Evolutionary conservation across 305 asterid species (phyloP), one percentile per base, ranked within the genome.

Genomic region (Solanum hybrid): DNA sequence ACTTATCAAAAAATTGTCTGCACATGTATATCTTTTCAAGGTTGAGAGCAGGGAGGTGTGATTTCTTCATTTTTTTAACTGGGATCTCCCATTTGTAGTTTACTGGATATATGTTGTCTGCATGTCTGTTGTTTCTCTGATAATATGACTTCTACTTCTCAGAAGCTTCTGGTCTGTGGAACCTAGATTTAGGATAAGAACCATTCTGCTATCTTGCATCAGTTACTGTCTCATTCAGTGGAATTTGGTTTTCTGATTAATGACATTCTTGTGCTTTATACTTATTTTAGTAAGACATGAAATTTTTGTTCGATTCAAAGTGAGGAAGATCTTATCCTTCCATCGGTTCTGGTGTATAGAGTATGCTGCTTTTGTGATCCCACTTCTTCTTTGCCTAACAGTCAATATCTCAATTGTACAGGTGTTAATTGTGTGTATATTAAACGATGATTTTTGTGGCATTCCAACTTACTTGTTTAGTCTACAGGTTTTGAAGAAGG

Each of bases 401-500:
- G 33, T 86, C 78, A 86, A 24, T 79, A 79, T 79, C 80, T 61
- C 10, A 38, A 15, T 41, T 79, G 51, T 26, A 2, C 86, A 61
- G 41, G 87, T 89, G 32, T 38, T 51, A 34, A 57, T 79, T 89
- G 38, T 70, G 29, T 65, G 86, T 34, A 17, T 61, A 20, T 8
- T 24, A 57, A 33, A 34, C 27, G 17, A 79, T 89, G 31, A 6
- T 20, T 51, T 4, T 37, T 27, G 34, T 78, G 79, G 86, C 76
- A 4, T 70, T 68, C 76, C 86, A 78, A 80, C 81, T 77, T 82
- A 34, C 78, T 72, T 4, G 89, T 91, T 68, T 91, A 88, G 90
- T 92, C 86, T 89, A 88, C 95, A 98, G 99, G 99, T 98, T 92
- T 97, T 98, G 79, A 97, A 93, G 94, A 98, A 98, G 95, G 99